phyloP scores from a whole-genome alignment of 73 alveolate species.

The Paramecium sexaurelia region DNA sequence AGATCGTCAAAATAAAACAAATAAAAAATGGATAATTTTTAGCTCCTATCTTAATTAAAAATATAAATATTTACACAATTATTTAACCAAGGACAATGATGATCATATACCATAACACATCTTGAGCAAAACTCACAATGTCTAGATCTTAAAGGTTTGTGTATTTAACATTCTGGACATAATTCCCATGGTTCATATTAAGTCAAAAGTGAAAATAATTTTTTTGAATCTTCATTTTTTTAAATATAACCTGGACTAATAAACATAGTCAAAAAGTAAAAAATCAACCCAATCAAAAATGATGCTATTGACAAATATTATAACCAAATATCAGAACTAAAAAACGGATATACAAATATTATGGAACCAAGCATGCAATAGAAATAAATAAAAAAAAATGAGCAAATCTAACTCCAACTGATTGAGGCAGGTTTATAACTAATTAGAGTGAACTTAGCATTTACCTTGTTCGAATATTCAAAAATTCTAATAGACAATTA shows the following conservation, averaged over 20 bases:
- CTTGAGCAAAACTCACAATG: constrained; percentile 63
- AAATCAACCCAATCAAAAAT: constrained; percentile 23
- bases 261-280: constrained; percentile 44
- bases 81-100: constrained; percentile 89
- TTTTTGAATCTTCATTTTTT: constrained; percentile 55
- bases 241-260: constrained; percentile 77
- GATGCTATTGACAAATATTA: not conserved
- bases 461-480: constrained; percentile 38
- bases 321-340: not conserved
- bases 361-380: constrained; percentile 2
- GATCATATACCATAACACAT: constrained; percentile 72
- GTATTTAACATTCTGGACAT: constrained; percentile 23
- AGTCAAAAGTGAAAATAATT: constrained; percentile 54
- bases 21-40: constrained; percentile 58
- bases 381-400: constrained; percentile 47
- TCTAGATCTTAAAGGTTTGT: constrained; percentile 57
- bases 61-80: constrained; percentile 70
- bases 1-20: constrained; percentile 1
- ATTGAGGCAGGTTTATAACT: constrained; percentile 65
- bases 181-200: constrained; percentile 62
- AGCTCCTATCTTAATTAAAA: constrained; percentile 72
- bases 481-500: not conserved
- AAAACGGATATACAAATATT: constrained; percentile 1
- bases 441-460: constrained; percentile 19
- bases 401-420: not conserved